Percentiles rank a stretch among this genome's conserved stretches.
Conservation (phyloP, 2,329 filamentous ascomycete species). For the Neocatenulostroma microsporum region DNA sequence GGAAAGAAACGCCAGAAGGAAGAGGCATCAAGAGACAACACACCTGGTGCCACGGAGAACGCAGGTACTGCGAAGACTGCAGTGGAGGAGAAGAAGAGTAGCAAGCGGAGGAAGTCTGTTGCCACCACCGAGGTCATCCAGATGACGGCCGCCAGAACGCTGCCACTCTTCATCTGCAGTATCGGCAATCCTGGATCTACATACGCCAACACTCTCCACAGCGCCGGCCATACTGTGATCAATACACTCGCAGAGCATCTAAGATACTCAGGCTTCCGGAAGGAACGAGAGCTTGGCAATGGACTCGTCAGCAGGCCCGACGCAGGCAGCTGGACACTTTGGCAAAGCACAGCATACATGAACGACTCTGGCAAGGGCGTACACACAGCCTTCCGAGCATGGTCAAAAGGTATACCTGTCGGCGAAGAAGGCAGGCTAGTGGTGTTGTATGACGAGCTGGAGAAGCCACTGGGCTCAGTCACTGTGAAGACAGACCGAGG, state of each 20-base stretch:
- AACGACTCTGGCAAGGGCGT: conserved; percentile 73
- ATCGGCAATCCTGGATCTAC: conserved; percentile 70
- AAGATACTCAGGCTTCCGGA: conserved; percentile 24
- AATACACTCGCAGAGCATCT: conserved; percentile 50
- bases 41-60: no score
- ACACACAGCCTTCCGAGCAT: conserved; percentile 56
- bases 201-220: conserved; percentile 75
- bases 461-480: conserved; percentile 61
- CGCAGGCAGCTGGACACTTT: conserved; percentile 50
- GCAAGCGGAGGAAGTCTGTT: no score
- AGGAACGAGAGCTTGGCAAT: conserved; percentile 38
- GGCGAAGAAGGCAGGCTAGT: conserved; percentile 50
- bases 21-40: no score
- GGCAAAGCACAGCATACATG: conserved; percentile 73
- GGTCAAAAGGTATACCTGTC: conserved; percentile 27
- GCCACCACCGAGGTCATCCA: no score
- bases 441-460: conserved; percentile 83
- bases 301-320: conserved; percentile 44
- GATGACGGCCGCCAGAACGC: conserved; percentile 24
- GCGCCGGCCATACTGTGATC: conserved; percentile 74
- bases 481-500: conserved; percentile 49
- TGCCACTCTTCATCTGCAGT: conserved; percentile 67
- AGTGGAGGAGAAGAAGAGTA: no score
- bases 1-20: no score
- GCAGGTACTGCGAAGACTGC: no score